Evolutionary conservation across 768 basidiomycete species (phyloP), one percentile per base, ranked within the genome.

Genomic region (Panaeolus cyanescens): DNA sequence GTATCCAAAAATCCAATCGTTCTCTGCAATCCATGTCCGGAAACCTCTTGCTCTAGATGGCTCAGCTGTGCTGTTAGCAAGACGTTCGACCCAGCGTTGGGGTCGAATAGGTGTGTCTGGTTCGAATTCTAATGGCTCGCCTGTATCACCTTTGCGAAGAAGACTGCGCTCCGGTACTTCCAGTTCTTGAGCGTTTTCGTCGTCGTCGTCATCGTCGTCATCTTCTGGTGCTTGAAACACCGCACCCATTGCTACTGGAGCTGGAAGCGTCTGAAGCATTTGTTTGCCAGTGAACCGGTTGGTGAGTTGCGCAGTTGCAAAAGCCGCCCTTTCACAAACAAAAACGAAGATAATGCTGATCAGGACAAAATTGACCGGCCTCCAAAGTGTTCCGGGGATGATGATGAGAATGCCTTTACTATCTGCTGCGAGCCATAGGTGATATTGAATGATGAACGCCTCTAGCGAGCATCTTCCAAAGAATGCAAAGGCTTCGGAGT

Each of bases 361-460:
- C 50, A 95, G 66, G 30, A 92, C 70, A 62, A 95, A 85, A 73
- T 96, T 97, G 66, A 91, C 50, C n/a, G 86, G 81, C 28, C 94
- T 83, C 83, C 88, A 90, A 42, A 71, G 74, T 1, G 85, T 86
- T 13, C 91, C 90, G 0, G 93, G 93, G 42, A 96, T 77, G 55
- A 95, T 83, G 54, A 94, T 74, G 22, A 96, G 80, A 60, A 96
- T 80, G 17, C 91, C 90, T 71, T 91, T 91, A 32, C 89, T 92
- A 67, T 95, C 92, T 3, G 82, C 91, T 0, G 91, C 93, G 32
- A 95, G 79, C 92, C 92, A 95, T 42, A 92, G 76, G 67, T 93
- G 93, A 72, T 88, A 96, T 70, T 96, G 94, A 60, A 96, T 84
- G 69, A 96, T 90, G 72, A 95, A 97, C 0, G 93, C 90, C 75